Base-by-base conservation (phyloP, 2,329 filamentous ascomycete genomes). In the Cladobotryum protrusum region DNA sequence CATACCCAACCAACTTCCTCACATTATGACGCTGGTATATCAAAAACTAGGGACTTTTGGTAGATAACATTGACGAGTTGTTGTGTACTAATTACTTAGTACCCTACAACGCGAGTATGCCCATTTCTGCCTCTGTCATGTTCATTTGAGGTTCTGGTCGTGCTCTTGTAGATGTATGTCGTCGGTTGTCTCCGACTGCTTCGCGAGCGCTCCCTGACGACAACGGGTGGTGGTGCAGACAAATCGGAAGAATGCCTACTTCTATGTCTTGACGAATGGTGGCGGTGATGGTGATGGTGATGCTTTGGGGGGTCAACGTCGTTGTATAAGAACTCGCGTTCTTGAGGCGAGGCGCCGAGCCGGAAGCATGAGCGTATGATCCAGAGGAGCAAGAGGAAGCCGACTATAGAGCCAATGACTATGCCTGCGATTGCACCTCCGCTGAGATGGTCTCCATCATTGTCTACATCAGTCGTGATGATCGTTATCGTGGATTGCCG, bases 401-500 rank as follows among this genome's bases (percentile, higher is more conserved):
- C 73, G 42, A 58, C 66, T 46, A 77, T 64, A 19, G 72, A 72
- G 17, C 74, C 74, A 53, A 77, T 70, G 43, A 77, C 72, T 52
- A 77, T 77, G 42, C 74, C 75, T 1, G 73, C 74, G 45, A 78
- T 77, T 43, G 72, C 74, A 42, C 75, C 75, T 44, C 72, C 73
- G 39, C 64, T 69, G 12, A 78, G 65, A 11, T 48, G 55, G 2
- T 54, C 46, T 6, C 54, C 52, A 13, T 56, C 53, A 36, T 54
- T 52, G 42, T 54, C 57, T 40, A 53, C 52, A 12, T 56, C 24
- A 29, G 24, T 43, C 1, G 57, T n/a, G 11, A 59, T 47, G 18
- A 70, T 58, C 2, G 68, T 70, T 3, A 68, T 33, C 4, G 43
- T 46, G 43, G 43, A 29, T 37, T 46, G 43, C 37, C 43, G 32